phyloP scores from a whole-genome alignment of 768 basidiomycete species.

The Lentinula guzmanii region DNA sequence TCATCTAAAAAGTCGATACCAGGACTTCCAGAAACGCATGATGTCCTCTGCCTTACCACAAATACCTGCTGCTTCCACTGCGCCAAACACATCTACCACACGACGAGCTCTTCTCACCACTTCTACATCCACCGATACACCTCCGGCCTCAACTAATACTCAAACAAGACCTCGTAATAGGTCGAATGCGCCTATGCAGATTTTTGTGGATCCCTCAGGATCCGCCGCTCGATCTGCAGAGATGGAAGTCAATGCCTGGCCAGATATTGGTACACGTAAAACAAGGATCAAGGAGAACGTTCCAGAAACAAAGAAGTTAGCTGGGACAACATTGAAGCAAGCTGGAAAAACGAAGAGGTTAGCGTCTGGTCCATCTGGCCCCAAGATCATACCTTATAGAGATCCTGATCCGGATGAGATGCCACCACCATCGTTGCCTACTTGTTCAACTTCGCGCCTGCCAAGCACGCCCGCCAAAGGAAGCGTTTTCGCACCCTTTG shows the following conservation, averaged over 20 bases:
- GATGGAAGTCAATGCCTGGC: slow-evolving; percentile 46
- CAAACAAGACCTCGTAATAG: slow-evolving; percentile 19
- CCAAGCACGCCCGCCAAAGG: slow-evolving; percentile 27
- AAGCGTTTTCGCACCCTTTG: slow-evolving; percentile 13
- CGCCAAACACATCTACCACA: slow-evolving; percentile 16
- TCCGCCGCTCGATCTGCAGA: slow-evolving; percentile 38
- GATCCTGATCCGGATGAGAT: slow-evolving; percentile 51
- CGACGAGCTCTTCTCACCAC: slow-evolving; percentile 37
- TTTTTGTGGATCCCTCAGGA: slow-evolving; percentile 71
- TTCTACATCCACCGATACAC: slow-evolving; percentile 28
- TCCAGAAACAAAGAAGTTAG: slow-evolving; percentile 62
- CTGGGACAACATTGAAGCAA: slow-evolving; percentile 61
- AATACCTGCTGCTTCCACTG: slow-evolving; percentile 28
- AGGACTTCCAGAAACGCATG: slow-evolving; percentile 91
- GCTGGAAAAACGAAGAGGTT: slow-evolving; percentile 51
- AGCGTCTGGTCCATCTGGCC: slow-evolving; percentile 33
- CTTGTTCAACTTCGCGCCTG: slow-evolving; percentile 10
- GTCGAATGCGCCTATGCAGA: slow-evolving; percentile 54
- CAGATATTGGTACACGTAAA: slow-evolving; percentile 73
- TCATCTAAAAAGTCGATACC: slow-evolving; percentile 67
- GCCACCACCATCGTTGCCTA: slow-evolving; percentile 33
- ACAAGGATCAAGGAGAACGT: slow-evolving; percentile 76
- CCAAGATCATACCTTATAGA: slow-evolving; percentile 60
- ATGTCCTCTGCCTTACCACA: slow-evolving; percentile 45
- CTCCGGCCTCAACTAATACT: slow-evolving; percentile 20